A percentile compares a stretch with the other conserved stretches of the same genome.
These are phyloP conservation scores for Lablab purpureus DNA, from an alignment of 306 rosid genomes.

Conservation along the genomic window DNA sequence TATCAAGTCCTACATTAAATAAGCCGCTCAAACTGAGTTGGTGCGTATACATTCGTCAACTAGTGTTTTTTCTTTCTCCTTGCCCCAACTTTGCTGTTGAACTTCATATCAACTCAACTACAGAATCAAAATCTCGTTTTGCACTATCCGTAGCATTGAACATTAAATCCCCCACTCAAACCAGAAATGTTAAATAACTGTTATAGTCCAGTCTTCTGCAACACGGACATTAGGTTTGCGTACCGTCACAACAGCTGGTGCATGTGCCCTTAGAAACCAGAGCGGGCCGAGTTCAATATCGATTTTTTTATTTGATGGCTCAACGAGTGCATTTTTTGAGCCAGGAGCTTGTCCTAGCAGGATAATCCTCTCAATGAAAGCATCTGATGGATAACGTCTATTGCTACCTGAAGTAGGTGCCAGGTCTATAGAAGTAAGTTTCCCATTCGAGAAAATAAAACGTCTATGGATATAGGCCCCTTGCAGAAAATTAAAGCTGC, in stretches of 20 bases:
- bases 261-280: constrained; percentile 59
- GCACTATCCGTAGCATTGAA: constrained; percentile 22
- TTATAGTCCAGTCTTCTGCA: constrained; percentile 79
- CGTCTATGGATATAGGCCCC: constrained; percentile 93
- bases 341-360: constrained; percentile 69
- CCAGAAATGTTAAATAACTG: constrained; percentile 53
- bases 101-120: constrained; percentile 40
- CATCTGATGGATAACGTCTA: constrained; percentile 52
- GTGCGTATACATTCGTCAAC: constrained; percentile 18
- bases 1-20: constrained; percentile 39
- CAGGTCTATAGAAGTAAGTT: constrained; percentile 67
- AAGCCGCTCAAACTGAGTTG: constrained; percentile 37
- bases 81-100: constrained; percentile 24
- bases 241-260: constrained; percentile 59
- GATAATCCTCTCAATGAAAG: constrained; percentile 81
- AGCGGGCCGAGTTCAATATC: constrained; percentile 76
- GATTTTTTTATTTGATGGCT: constrained; percentile 65
- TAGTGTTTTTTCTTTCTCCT: constrained; percentile 13
- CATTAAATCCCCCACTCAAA: constrained; percentile 3
- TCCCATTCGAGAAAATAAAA: constrained; percentile 73
- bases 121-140: constrained; percentile 33
- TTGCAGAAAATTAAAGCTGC: constrained; percentile 71
- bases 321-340: constrained; percentile 70
- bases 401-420: constrained; percentile 53
- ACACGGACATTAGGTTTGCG: constrained; percentile 79